Conservation (phyloP, 768 basidiomycete genomes). For the Termitomyces sp. region DNA sequence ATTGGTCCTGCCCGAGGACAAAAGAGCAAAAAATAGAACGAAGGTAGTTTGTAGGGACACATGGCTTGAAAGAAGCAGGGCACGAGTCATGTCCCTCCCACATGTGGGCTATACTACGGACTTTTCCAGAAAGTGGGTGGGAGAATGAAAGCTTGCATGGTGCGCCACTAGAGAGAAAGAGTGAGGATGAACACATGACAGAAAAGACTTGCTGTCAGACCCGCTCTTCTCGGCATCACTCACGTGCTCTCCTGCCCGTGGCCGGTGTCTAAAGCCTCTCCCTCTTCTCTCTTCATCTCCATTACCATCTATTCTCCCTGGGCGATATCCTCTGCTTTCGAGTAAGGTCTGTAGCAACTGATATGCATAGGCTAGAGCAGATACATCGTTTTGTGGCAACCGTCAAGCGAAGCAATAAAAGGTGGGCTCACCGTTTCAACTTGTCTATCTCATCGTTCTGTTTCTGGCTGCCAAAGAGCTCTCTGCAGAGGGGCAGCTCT, state of each 20-base stretch:
- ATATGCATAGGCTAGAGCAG: not conserved
- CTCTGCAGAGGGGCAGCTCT: not conserved
- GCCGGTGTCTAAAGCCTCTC: not conserved
- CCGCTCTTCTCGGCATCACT: conserved; percentile 5
- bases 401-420: not conserved
- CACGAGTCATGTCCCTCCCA: too few relatives aligned
- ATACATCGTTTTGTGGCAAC: not conserved
- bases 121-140: not conserved
- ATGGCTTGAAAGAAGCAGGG: not conserved
- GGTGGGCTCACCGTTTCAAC: not conserved
- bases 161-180: not conserved
- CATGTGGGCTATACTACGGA: not conserved
- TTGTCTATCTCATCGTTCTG: not conserved
- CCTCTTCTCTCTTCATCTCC: not conserved
- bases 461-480: not conserved
- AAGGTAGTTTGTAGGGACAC: not conserved
- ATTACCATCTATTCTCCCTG: not conserved
- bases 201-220: not conserved
- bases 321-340: not conserved
- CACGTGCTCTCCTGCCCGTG: not conserved
- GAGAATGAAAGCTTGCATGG: not conserved
- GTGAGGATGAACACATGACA: not conserved
- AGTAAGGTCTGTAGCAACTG: not conserved
- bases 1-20: not conserved
- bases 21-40: not conserved